Conservation (phyloP, 139 green algal genomes). For the Coelastrella sp. region DNA sequence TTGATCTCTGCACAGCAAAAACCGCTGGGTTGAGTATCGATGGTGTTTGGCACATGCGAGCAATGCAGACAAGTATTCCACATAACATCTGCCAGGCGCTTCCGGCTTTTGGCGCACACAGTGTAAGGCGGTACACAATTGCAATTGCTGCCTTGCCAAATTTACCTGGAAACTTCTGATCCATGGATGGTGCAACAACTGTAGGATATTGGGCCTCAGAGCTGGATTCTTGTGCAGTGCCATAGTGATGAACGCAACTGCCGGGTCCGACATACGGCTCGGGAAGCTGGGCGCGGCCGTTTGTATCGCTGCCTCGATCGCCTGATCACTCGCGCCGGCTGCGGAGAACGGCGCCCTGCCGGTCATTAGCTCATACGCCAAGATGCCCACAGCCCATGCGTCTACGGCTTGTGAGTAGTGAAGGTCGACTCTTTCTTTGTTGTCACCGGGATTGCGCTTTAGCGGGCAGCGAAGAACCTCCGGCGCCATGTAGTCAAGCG, state of each 20-base stretch:
- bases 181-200: slow-evolving; percentile 54
- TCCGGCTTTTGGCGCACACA: neutral
- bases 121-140: neutral
- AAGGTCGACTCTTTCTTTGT: slow-evolving; percentile 64
- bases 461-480: slow-evolving; percentile 73
- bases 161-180: slow-evolving; percentile 37
- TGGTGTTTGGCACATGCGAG: too few species aligned
- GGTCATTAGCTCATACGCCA: slow-evolving; percentile 62
- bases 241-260: slow-evolving; percentile 43
- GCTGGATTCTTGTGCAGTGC: slow-evolving; percentile 32
- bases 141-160: too few species aligned
- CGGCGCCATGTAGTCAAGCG: slow-evolving; percentile 64
- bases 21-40: neutral
- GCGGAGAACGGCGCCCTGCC: slow-evolving; percentile 54
- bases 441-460: slow-evolving; percentile 72
- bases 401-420: slow-evolving; percentile 68
- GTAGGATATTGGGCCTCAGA: slow-evolving; percentile 43
- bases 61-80: too few species aligned
- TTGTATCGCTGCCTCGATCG: neutral
- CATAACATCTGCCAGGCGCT: too few species aligned
- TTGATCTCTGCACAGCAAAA: neutral
- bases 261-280: slow-evolving; percentile 26
- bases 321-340: slow-evolving; percentile 9
- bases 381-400: slow-evolving; percentile 60
- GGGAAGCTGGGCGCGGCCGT: slow-evolving; percentile 36